Evolutionary conservation across 108 stramenopile species (phyloP), one percentile per base, ranked within the genome.

Genomic region (Seminavis robusta): DNA sequence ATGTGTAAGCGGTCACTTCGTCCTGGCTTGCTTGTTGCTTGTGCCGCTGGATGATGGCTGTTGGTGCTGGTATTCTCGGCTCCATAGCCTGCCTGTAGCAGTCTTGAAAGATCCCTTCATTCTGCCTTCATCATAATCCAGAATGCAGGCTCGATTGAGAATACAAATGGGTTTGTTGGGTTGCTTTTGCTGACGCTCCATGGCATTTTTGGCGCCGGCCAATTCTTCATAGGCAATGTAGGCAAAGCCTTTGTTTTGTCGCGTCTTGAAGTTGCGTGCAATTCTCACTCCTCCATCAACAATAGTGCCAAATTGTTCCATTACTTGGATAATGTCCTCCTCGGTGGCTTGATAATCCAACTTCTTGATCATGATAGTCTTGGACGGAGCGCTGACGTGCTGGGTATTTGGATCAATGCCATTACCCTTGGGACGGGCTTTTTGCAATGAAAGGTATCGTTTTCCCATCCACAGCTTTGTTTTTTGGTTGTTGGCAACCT

Each of bases 331-430:
- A 16, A 98, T 80, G 25, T 84, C 81, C 20, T 88, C 81, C 68
- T 96, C 96, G 6, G 79, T 73, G 5, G 86, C 84, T 13, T 73
- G 61, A 61, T 98, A 98, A 0, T 96, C 94, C 40, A 98, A 61
- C 57, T 98, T 98, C 33, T 84, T 74, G 3, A 97, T 89, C 62
- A 94, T 46, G 1, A 59, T 26, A 8, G 45, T 59, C 43, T 46
- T 45, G 44, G 57, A 59, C 20, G 57, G 57, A 29, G 45, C 29
- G 8, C 4, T 10, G n/a, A n/a, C n/a, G n/a, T n/a, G n/a, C n/a
- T n/a, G n/a, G n/a, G n/a, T n/a, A n/a, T n/a, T n/a, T n/a, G n/a
- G n/a, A 26, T 49, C 6, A 17, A 16, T 27, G 10, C 10, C 9
- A 30, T 51, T 26, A 8, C 8, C 6, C 10, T 20, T 30, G 9